Base-by-base conservation (phyloP, 208 protist species). In the Leishmania mexicana region DNA sequence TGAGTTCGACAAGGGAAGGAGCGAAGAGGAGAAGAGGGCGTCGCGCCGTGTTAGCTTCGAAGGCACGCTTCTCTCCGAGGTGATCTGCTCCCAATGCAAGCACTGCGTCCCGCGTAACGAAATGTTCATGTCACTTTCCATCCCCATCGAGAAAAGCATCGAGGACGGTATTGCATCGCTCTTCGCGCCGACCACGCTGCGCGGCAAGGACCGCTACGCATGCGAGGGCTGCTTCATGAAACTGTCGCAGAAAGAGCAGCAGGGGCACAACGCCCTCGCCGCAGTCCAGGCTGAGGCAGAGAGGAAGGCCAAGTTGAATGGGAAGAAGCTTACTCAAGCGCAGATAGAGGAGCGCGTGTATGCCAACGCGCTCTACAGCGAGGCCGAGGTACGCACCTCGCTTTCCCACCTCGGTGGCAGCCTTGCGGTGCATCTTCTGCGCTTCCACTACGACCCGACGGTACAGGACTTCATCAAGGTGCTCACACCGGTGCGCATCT, bases 71-170 rank as follows among this genome's bases (percentile, higher is more conserved):
- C 75, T 87, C 10, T 95, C 87, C 31, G 85, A 92, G 80, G 93
- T 96, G 72, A 83, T 80, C 31, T 97, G 94, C 76, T 78, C 57
- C 8, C 49, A 74, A 76, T 97, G 94, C 84, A 64, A 86, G 53
- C 84, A 84, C 42, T 72, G 73, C 17, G 85, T 89, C 35, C 76
- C 83, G 73, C 87, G 92, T 51, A 79, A 94, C 35, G 94, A 97
- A 81, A 94, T 92, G 87, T 97, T 97, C 78, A 96, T 96, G 92
- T 88, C 92, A 17, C 87, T 97, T 62, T 96, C 92, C 47, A 85
- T 97, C 67, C 94, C 94, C 19, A 87, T 95, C 51, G 87, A 90
- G 67, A 81, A 86, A 54, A 92, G 88, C 75, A 83, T 97, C 62
- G 81, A 89, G 78, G 84, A 81, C 4, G 90, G 94, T 15, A 51